Evolutionary conservation across 495 filamentous ascomycete genomes (phyloP), one percentile per base, ranked within the genome.

Genomic region (Podospora fimiseda): DNA sequence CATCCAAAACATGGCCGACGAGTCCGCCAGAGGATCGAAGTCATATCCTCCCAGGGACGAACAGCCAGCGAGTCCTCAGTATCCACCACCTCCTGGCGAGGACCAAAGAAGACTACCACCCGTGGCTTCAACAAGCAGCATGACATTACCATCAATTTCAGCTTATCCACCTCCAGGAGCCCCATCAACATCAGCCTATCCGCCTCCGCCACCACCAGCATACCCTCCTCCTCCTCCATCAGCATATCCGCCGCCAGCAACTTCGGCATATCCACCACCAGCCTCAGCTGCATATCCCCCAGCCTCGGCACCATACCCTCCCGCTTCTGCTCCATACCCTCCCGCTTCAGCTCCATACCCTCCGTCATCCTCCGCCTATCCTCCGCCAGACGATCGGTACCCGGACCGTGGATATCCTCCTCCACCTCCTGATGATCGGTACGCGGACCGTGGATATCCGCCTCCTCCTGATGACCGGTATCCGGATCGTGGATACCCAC

Each of bases 71-170:
- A 70, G 73, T 20, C 68, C 72, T 37, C 68, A 72, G 46, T 77
- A 79, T 58, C 71, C 71, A n/a, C 71, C 74, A 24, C 66, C 72
- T 48, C 67, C 74, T 8, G 70, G 66, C 15, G 75, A 78, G 45
- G 70, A 74, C 50, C 70, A 67, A 22, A 55, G 56, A 9, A 63
- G 68, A 58, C 61, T 65, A 15, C 53, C 67, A 61, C 22, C 69
- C 63, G 50, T 64, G 48, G 42, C 43, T 53, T 45, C 59, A n/a
- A n/a, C n/a, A 59, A 43, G 53, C 61, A 19, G 60, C 37, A 62
- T 68, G 50, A 65, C 62, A 40, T 49, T 75, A 27, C 72, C 72
- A 0, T 64, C 71, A 9, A 69, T 74, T 24, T 53, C 27, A 33
- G 27, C 61, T 20, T 70, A 73, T 43, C 54, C 63, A 19, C 53